Conservation (phyloP, 306 rosid species). For the Boehmeria nivea region DNA sequence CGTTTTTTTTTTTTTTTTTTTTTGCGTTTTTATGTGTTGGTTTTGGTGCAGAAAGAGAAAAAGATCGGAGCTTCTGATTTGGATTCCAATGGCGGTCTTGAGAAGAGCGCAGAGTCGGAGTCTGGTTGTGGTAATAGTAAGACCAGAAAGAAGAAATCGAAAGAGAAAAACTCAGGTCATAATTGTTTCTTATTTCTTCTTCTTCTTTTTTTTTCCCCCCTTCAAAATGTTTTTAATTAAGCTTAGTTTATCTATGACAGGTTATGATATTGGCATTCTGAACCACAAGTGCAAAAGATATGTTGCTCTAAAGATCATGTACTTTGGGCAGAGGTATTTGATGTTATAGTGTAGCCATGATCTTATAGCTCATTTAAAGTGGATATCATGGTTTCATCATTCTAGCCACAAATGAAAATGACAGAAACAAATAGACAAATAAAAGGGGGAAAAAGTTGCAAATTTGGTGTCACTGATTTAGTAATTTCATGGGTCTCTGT, state of each 20-base stretch:
- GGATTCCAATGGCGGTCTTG: constrained; percentile 15
- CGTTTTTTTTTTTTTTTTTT: not conserved
- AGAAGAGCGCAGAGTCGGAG: constrained; percentile 21
- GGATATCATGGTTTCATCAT: not conserved
- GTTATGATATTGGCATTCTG: constrained; percentile 35
- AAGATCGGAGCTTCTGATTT: constrained; percentile 10
- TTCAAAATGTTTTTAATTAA: not conserved
- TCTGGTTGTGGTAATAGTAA: constrained; percentile 19
- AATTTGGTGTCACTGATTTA: too few relatives aligned
- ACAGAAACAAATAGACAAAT: too few relatives aligned
- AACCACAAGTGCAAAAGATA: constrained; percentile 61
- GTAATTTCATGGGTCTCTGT: too few relatives aligned
- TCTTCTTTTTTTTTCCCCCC: not conserved
- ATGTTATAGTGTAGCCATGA: constrained; percentile 8
- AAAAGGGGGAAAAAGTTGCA: too few relatives aligned
- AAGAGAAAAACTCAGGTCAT: not conserved
- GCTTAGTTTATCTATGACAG: constrained; percentile 30
- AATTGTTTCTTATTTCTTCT: not conserved
- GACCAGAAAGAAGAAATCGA: constrained; percentile 33
- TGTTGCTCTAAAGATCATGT: constrained; percentile 82
- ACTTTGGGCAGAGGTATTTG: constrained; percentile 87
- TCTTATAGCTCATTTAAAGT: too few relatives aligned
- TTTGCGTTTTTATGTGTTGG: constrained; percentile 12
- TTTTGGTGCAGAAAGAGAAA: constrained; percentile 49
- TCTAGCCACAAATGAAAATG: not conserved